Conservation (phyloP, 2,329 filamentous ascomycete species). For the Trichoderma sp. region DNA sequence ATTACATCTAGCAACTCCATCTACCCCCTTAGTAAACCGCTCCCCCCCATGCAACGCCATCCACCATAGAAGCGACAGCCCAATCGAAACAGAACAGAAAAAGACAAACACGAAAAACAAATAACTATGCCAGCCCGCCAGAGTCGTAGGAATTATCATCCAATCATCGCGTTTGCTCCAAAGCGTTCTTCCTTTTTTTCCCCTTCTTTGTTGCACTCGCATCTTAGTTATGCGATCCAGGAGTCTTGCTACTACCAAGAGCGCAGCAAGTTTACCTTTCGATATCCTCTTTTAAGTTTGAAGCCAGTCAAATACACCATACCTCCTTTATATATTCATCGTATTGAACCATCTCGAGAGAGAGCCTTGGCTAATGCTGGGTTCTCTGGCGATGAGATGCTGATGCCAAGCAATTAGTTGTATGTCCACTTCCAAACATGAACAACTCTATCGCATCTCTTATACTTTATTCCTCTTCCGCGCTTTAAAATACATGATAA, state of each 20-base stretch:
- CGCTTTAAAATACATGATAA: conserved; percentile 27
- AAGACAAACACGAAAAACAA: neutral
- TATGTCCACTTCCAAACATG: neutral
- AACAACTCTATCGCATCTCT: neutral
- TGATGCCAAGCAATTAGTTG: neutral
- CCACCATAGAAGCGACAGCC: neutral
- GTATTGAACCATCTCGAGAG: neutral
- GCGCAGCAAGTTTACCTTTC: neutral
- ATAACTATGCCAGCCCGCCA: conserved; percentile 15
- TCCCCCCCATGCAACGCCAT: conserved; percentile 13
- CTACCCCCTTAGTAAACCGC: neutral
- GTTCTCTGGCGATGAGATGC: neutral
- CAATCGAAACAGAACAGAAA: neutral
- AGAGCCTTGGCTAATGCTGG: conserved; percentile 27
- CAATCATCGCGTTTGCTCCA: conserved; percentile 25
- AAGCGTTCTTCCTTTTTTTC: neutral
- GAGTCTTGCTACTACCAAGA: neutral
- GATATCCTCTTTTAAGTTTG: neutral
- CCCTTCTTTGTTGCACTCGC: neutral
- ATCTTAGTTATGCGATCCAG: conserved; percentile 3
- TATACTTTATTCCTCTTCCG: neutral
- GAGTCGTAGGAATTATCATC: conserved; percentile 25
- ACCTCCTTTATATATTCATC: neutral
- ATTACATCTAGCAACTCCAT: conserved; percentile 18
- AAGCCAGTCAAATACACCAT: conserved; percentile 1